Conservation (phyloP, 768 basidiomycete species). For the Termitomyces sp. region DNA sequence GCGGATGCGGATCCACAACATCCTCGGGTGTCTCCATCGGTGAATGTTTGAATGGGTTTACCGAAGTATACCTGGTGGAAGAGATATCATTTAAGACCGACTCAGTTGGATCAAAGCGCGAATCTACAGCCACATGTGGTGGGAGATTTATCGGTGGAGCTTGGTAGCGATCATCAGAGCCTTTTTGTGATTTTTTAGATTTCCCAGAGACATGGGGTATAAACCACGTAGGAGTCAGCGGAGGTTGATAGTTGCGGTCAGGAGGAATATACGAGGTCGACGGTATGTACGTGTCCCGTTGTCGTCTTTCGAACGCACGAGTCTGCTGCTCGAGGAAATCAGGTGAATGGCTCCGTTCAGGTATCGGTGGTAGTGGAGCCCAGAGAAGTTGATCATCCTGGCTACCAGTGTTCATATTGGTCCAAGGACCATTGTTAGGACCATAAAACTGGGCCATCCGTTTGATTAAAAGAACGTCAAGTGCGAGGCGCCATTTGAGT, state of each 20-base stretch:
- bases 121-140: neutral
- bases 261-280: slow-evolving; percentile 9
- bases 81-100: neutral
- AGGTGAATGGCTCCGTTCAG: neutral
- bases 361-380: neutral
- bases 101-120: neutral
- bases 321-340: too few species aligned
- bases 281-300: slow-evolving; percentile 8
- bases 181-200: too few species aligned
- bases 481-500: too few species aligned
- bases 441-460: neutral
- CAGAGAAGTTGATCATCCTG: too few species aligned
- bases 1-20: neutral
- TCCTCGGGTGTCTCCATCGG: neutral
- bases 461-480: neutral
- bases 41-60: slow-evolving; percentile 10
- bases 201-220: neutral
- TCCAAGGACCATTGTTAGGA: neutral
- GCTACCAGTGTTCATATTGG: too few species aligned
- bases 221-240: neutral
- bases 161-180: neutral
- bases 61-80: slow-evolving; percentile 4
- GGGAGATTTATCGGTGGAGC: too few species aligned
- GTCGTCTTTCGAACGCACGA: neutral
- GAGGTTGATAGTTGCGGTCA: neutral